Evolutionary conservation across 2,329 filamentous ascomycete species (phyloP).

Genomic region (Colletotrichum liriopes): DNA sequence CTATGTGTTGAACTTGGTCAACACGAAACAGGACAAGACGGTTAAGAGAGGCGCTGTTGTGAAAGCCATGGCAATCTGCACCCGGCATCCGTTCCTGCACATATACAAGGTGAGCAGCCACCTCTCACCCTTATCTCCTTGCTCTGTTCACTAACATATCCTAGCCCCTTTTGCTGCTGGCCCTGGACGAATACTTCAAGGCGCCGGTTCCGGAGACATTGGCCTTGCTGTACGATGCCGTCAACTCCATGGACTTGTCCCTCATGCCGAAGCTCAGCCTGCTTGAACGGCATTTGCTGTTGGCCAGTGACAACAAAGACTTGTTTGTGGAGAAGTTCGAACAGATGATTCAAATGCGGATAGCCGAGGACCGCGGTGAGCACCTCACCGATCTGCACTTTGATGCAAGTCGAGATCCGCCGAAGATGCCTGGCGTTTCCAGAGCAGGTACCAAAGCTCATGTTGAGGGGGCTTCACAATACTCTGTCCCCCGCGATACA

Average conservation of each 20-base stretch:
- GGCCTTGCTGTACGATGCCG: constrained; percentile 88
- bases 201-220: constrained; percentile 90
- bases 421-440: constrained; percentile 65
- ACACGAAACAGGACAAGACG: constrained; percentile 96
- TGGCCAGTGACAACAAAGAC: constrained; percentile 93
- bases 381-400: constrained; percentile 59
- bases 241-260: constrained; percentile 97
- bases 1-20: constrained; percentile 97
- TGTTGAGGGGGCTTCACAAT: constrained; percentile 72
- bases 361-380: constrained; percentile 74
- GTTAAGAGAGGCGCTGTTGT: constrained; percentile 95
- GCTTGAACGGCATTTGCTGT: constrained; percentile 88
- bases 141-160: constrained; percentile 4
- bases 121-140: not conserved
- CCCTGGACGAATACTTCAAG: constrained; percentile 97
- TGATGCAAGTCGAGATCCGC: constrained; percentile 65
- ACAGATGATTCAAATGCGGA: constrained; percentile 88
- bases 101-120: constrained; percentile 86
- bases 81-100: constrained; percentile 95
- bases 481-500: constrained; percentile 89
- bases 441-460: constrained; percentile 76
- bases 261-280: constrained; percentile 89
- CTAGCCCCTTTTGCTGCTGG: constrained; percentile 88
- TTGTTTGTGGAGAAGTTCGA: constrained; percentile 99
- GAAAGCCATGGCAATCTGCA: constrained; percentile 99